These are phyloP conservation scores for Tricholoma saponaceum DNA, from an alignment of 768 basidiomycete species.

Conservation along the genomic window DNA sequence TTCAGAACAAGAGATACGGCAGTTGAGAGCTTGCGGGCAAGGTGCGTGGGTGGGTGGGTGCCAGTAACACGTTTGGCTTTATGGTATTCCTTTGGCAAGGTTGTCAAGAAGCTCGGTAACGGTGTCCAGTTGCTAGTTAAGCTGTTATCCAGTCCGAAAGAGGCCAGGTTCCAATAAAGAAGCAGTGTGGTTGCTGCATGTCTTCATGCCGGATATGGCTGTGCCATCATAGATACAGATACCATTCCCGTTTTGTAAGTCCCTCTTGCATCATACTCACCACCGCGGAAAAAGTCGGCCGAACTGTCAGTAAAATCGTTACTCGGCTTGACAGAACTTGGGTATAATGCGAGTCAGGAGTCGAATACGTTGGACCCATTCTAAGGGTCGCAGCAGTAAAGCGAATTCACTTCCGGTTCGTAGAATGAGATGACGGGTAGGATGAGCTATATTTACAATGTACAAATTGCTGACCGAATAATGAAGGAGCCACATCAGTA, in stretches of 20 bases:
- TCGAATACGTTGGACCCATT: no score
- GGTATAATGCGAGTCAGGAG: no score
- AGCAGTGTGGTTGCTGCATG: constrained; percentile 22
- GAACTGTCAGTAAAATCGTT: no score
- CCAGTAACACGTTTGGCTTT: neutral
- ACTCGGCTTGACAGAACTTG: no score
- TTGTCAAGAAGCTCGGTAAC: constrained; percentile 1
- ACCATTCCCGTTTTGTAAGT: no score
- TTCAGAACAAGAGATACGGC: neutral
- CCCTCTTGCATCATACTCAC: no score
- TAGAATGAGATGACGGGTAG: neutral
- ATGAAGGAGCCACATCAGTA: neutral
- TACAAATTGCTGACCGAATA: neutral
- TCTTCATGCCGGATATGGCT: constrained; percentile 6
- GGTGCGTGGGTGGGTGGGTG: neutral
- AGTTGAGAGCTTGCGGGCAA: neutral
- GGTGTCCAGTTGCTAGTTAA: neutral
- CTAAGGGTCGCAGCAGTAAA: no score
- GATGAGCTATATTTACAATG: constrained; percentile 2
- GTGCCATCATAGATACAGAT: neutral
- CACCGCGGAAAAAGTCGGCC: neutral
- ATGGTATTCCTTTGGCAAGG: neutral
- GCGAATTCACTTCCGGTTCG: no score
- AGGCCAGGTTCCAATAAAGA: constrained; percentile 9
- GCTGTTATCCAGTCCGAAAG: constrained; percentile 5